Conservation (phyloP, 805 yeast species). For the Starmera pachycereana region DNA sequence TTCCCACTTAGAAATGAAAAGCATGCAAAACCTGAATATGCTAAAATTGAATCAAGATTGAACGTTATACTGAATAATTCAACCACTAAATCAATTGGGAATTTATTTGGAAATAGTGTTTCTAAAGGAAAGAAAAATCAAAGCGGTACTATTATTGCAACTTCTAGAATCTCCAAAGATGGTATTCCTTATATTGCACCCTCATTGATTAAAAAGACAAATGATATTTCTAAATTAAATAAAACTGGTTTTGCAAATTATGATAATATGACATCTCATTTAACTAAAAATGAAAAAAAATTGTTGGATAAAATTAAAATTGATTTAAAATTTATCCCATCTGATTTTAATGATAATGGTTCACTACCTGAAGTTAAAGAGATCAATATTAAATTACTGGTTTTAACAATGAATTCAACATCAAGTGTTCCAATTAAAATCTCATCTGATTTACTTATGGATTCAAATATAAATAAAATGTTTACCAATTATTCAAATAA, state of each 20-base stretch:
- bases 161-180: constrained; percentile 22
- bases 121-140: constrained; percentile 4
- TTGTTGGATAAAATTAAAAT: constrained; percentile 19
- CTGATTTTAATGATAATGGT: constrained; percentile 16
- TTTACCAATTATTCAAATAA: constrained; percentile 11
- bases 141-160: constrained; percentile 22
- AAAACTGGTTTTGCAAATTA: constrained; percentile 26
- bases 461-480: constrained; percentile 15
- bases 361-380: constrained; percentile 17
- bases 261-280: constrained; percentile 16
- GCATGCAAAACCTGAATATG: constrained; percentile 9
- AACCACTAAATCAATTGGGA: constrained; percentile 1
- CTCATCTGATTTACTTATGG: constrained; percentile 21
- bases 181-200: constrained; percentile 29
- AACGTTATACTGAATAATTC: constrained; percentile 1
- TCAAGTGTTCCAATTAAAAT: constrained; percentile 31
- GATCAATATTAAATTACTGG: constrained; percentile 21
- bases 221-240: constrained; percentile 22
- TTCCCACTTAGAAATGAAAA: constrained; percentile 16
- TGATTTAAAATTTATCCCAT: constrained; percentile 20
- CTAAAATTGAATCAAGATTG: constrained; percentile 9
- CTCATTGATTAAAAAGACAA: constrained; percentile 25
- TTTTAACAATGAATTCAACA: constrained; percentile 24
- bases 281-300: constrained; percentile 20
- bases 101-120: background rate